Base-by-base conservation (phyloP, 2,329 filamentous ascomycete genomes). In the Colletotrichum melonis region DNA sequence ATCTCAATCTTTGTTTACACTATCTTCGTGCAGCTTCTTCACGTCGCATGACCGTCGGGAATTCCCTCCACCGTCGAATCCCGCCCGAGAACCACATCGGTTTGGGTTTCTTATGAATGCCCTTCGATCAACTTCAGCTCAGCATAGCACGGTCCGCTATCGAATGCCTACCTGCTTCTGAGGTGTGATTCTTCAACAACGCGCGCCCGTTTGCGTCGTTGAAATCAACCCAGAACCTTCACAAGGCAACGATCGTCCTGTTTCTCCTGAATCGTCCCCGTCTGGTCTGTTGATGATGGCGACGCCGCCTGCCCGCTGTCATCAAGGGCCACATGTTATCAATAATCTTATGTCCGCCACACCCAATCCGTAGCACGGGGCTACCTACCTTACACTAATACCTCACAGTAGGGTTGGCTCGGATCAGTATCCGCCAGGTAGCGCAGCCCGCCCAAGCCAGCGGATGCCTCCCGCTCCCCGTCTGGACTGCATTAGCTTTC, bases 371-470 rank as follows among this genome's bases (percentile, higher is more conserved):
- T 49, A 22, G 8, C 42, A 49, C 6, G 49, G 8, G 46, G 35
- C 46, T 42, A 42, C 38, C 38, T 42, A 42, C 38, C 38, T 14
- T 42, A 42, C 38, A 42, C 38, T 42, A 19, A 11, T 0, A 35
- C 32, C 32, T 12, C 35, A 62, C 46, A 12, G 46, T 28, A 70
- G 60, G 67, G 56, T 70, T 73, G 60, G 67, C 67, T 70, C 70
- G 67, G 72, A 74, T 63, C 68, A 58, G 38, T 24, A 58, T 71
- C 57, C 62, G 58, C 69, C n/a, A 72, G 67, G 38, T 73, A 63
- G 60, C 24, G 55, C 54, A 63, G 24, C 38, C n/a, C 38, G 24
- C 49, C n/a, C 38, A 59, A 12, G 38, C 57, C 63, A 62, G 63
- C 63, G 63, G 72, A 59, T 74, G 62, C 56, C 54, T 67, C 63